These are phyloP conservation scores for Colletotrichum ledebouriae DNA, from an alignment of 2,329 filamentous ascomycete species.

Conservation along the genomic window DNA sequence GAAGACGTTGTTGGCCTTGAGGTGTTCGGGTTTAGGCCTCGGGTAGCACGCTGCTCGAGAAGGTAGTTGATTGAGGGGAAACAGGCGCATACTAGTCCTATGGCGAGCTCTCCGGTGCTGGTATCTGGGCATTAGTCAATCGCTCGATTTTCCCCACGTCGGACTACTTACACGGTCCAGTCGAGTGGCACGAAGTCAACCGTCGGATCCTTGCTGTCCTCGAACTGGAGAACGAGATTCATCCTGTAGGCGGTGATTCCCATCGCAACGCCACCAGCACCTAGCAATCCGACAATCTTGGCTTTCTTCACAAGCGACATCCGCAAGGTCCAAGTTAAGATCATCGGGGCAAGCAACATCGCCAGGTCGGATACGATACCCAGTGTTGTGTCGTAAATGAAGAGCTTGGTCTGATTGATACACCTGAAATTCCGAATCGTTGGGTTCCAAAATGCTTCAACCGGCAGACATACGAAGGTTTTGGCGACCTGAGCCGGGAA, in stretches of 20 bases:
- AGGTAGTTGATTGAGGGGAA: constrained; percentile 44
- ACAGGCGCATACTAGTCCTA: constrained; percentile 43
- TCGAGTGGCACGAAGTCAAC: constrained; percentile 45
- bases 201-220: constrained; percentile 45
- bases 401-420: constrained; percentile 50
- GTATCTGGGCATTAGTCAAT: neutral
- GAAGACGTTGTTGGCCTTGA: neutral
- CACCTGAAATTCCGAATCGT: constrained; percentile 43
- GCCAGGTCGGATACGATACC: constrained; percentile 52
- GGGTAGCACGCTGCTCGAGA: constrained; percentile 25
- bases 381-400: constrained; percentile 50
- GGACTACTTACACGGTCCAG: constrained; percentile 38
- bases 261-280: constrained; percentile 48
- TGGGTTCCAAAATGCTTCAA: constrained; percentile 46
- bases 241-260: constrained; percentile 49
- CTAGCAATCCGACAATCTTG: constrained; percentile 50
- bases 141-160: neutral
- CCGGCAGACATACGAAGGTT: constrained; percentile 45
- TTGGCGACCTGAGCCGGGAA: constrained; percentile 48
- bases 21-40: neutral
- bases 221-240: constrained; percentile 44
- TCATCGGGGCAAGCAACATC: constrained; percentile 52
- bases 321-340: constrained; percentile 49
- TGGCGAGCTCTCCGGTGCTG: constrained; percentile 42
- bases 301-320: constrained; percentile 49